Base-by-base conservation (phyloP, 2,329 filamentous ascomycete genomes). In the Microdochium nivale region DNA sequence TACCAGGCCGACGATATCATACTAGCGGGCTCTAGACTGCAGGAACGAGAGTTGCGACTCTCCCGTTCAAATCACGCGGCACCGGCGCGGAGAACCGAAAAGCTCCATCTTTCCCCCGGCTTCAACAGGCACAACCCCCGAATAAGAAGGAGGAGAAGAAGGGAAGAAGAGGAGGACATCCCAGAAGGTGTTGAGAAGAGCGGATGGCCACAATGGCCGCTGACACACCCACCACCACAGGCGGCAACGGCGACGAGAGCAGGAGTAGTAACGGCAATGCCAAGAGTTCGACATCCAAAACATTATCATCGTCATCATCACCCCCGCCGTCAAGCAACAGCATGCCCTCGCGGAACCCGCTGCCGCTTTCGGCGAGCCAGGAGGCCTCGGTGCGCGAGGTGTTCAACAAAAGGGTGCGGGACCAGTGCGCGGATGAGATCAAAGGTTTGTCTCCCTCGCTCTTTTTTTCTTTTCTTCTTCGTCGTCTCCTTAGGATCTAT, bases 371-470 rank as follows among this genome's bases (percentile, higher is more conserved):
- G 37, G 67, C 66, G 19, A 71, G 64, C 59, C 70, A 72, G 56
- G 66, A 70, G 48, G 69, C 67, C 51, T 69, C 70, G 54, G 62
- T 66, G 25, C 68, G 66, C 7, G 69, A 71, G 52, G 66, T 65
- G 54, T 70, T 65, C 54, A 75, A 77, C 54, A 67, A 66, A 53
- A 80, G 88, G 53, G 90, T 96, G 55, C 79, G 90, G 58, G 76
- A 75, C 32, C 76, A 84, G 61, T 96, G 91, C 70, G 82, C 83
- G 4, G 78, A 81, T 0, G 87, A 92, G 64, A 91, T 94, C 52
- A 87, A 88, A 72, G 83, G 87, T 89, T 24, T 24, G 24, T 43
- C 50, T 40, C 37, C 14, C 21, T n/a, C 24, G 14, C 35, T 25
- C 23, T 25, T 30, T 33, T 30, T 47, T 23, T 32, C 30, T 21